phyloP scores from a whole-genome alignment of 306 rosid species.

The Prunus mume region DNA sequence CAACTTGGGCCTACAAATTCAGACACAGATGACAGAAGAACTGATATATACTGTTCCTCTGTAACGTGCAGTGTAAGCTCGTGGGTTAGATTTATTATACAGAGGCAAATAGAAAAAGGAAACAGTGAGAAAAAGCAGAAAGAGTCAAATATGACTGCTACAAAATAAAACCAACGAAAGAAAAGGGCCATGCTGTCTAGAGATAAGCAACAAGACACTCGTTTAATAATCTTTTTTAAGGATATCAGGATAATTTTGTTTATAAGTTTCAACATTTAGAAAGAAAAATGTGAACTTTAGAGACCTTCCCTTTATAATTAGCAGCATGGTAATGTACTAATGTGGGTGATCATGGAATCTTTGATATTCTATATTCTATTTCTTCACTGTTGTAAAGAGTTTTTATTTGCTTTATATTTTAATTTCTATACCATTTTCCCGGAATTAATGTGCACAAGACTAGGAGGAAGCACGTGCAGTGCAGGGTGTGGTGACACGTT shows the following conservation, averaged over 20 bases:
- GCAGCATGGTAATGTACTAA: conserved; percentile 21
- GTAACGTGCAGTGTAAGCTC: conserved; percentile 12
- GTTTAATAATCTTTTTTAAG: neutral
- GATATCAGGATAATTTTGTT: neutral
- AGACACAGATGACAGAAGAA: conserved; percentile 7
- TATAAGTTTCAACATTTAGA: neutral
- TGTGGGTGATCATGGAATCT: conserved; percentile 33
- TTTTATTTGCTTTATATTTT: conserved; percentile 17
- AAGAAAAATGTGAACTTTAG: neutral
- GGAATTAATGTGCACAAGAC: conserved; percentile 33
- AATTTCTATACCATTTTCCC: conserved; percentile 16
- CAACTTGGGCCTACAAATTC: conserved; percentile 23
- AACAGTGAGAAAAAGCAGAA: conserved; percentile 9
- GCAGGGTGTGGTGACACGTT: conserved; percentile 34
- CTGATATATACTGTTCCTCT: conserved; percentile 17
- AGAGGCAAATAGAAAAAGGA: conserved; percentile 12
- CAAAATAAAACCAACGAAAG: conserved; percentile 27
- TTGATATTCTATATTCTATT: conserved; percentile 15
- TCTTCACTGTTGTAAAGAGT: neutral
- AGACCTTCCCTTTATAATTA: neutral
- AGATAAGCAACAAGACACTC: neutral
- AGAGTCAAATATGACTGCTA: neutral
- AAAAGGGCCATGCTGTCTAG: conserved; percentile 7
- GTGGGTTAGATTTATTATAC: neutral
- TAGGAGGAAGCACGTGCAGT: conserved; percentile 66